A percentile compares a stretch with the other conserved stretches of the same genome.
Evolutionary conservation across 257 asterid species (phyloP).

Genomic region (Vinca minor): DNA sequence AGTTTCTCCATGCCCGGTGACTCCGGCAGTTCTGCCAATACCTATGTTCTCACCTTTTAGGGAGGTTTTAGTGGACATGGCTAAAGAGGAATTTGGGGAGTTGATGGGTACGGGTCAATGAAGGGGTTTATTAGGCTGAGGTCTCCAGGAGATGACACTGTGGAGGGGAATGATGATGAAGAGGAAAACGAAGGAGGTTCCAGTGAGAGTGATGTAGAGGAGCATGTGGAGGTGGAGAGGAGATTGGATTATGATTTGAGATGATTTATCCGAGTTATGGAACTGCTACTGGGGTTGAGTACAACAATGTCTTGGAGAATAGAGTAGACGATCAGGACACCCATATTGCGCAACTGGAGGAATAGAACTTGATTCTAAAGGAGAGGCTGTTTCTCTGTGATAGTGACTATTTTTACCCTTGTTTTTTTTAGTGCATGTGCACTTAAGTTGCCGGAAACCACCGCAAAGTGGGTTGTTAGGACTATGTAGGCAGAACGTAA

Average conservation of each 20-base stretch:
- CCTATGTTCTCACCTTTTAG: conserved; percentile 75
- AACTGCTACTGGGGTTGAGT: conserved; percentile 35
- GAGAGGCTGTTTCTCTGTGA: conserved; percentile 70
- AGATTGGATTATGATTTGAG: conserved; percentile 77
- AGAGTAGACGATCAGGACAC: conserved; percentile 77
- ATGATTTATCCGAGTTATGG: conserved; percentile 55
- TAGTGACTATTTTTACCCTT: too few species aligned
- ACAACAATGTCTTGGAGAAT: conserved; percentile 55
- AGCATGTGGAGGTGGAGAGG: conserved; percentile 75
- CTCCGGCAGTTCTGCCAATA: conserved; percentile 69
- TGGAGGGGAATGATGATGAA: conserved; percentile 46
- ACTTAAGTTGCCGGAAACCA: too few species aligned
- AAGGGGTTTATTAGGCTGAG: conserved; percentile 75
- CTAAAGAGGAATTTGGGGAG: conserved; percentile 89
- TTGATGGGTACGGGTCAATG: conserved; percentile 85
- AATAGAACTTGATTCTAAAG: conserved; percentile 65
- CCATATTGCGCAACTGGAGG: conserved; percentile 72
- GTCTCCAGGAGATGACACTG: conserved; percentile 54
- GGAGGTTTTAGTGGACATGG: conserved; percentile 78
- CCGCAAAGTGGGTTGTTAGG: too few species aligned
- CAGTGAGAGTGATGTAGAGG: conserved; percentile 79
- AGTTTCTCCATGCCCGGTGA: conserved; percentile 71
- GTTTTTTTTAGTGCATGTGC: too few species aligned
- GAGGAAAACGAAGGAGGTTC: conserved; percentile 69
- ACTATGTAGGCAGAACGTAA: too few species aligned